Percentiles rank a stretch among this genome's conserved stretches.
Conservation (phyloP, 192 early-diverging fungal genomes). For the Cladochytrium replicatum region DNA sequence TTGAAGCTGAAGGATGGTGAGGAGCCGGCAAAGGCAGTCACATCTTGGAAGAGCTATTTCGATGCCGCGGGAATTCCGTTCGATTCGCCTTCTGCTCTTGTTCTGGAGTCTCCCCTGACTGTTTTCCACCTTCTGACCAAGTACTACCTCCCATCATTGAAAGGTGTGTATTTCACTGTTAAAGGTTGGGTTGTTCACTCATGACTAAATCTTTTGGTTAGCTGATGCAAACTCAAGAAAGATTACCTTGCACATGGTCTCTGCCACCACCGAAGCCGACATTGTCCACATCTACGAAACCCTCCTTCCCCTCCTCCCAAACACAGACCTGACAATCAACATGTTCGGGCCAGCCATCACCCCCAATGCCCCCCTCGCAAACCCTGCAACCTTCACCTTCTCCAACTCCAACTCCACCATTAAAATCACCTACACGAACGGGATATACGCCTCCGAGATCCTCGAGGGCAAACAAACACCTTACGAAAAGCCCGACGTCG, state of each 20-base stretch:
- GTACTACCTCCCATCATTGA: conserved; percentile 18
- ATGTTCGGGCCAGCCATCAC: conserved; percentile 36
- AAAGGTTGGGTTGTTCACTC: background rate
- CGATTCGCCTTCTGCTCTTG: conserved; percentile 32
- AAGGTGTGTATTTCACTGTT: conserved; percentile 3
- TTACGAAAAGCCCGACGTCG: conserved; percentile 30
- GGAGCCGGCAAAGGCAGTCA: conserved; percentile 16
- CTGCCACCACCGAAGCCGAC: conserved; percentile 38
- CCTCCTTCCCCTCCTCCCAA: conserved; percentile 37
- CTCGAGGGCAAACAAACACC: conserved; percentile 8
- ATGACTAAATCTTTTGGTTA: background rate
- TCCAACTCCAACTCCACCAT: conserved; percentile 22
- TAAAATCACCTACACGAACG: conserved; percentile 24
- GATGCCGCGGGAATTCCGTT: conserved; percentile 21
- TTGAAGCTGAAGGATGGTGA: conserved; percentile 17
- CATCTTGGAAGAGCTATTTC: conserved; percentile 34
- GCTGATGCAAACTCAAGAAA: conserved; percentile 22
- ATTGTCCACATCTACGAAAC: conserved; percentile 28
- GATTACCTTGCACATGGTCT: conserved; percentile 37
- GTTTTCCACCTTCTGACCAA: conserved; percentile 40
- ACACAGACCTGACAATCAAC: conserved; percentile 40
- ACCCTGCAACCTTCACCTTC: conserved; percentile 20
- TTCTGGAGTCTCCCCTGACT: conserved; percentile 42
- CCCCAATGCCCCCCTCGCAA: conserved; percentile 23
- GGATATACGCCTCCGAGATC: conserved; percentile 4